Evolutionary conservation across 495 filamentous ascomycete genomes (phyloP).

Genomic region (Hypoxylon subgilvum): DNA sequence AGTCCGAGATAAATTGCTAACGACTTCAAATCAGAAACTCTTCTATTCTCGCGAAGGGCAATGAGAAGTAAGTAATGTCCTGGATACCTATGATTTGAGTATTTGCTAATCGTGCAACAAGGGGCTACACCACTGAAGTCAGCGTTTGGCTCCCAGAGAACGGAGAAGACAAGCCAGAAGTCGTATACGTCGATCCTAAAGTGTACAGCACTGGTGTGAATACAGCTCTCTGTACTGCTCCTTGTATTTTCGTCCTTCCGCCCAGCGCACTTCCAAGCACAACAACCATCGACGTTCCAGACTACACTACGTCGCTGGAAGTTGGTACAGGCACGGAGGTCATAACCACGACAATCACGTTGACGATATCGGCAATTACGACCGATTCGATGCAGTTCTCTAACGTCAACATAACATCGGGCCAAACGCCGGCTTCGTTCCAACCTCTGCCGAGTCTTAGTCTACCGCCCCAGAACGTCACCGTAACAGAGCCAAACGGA

Average conservation of each 20-base stretch:
- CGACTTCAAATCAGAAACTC: too few species aligned
- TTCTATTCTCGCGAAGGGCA: too few species aligned
- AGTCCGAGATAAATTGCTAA: too few species aligned
- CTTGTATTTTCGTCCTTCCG: slow-evolving; percentile 29
- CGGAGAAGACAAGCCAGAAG: slow-evolving; percentile 18
- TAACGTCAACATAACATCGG: not conserved
- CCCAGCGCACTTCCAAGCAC: slow-evolving; percentile 9
- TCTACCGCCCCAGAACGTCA: slow-evolving; percentile 20
- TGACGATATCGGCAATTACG: slow-evolving; percentile 15
- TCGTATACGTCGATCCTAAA: slow-evolving; percentile 26
- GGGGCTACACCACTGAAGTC: slow-evolving; percentile 33
- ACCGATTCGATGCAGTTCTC: slow-evolving; percentile 14
- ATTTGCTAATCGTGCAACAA: too few species aligned
- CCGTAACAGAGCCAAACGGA: slow-evolving; percentile 9
- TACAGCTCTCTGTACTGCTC: slow-evolving; percentile 9
- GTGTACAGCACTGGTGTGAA: slow-evolving; percentile 13
- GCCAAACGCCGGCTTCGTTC: not conserved
- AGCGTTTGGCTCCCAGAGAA: slow-evolving; percentile 33
- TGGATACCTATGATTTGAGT: too few species aligned
- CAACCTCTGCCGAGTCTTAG: slow-evolving; percentile 15
- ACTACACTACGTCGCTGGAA: slow-evolving; percentile 34
- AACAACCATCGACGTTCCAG: slow-evolving; percentile 5
- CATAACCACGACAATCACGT: slow-evolving; percentile 20
- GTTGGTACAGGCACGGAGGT: slow-evolving; percentile 15
- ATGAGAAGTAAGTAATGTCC: too few species aligned